Percentiles rank a stretch among this genome's conserved stretches.
Conservation (phyloP, 2,329 filamentous ascomycete species). For the Aspergillus brunneoviolaceus region DNA sequence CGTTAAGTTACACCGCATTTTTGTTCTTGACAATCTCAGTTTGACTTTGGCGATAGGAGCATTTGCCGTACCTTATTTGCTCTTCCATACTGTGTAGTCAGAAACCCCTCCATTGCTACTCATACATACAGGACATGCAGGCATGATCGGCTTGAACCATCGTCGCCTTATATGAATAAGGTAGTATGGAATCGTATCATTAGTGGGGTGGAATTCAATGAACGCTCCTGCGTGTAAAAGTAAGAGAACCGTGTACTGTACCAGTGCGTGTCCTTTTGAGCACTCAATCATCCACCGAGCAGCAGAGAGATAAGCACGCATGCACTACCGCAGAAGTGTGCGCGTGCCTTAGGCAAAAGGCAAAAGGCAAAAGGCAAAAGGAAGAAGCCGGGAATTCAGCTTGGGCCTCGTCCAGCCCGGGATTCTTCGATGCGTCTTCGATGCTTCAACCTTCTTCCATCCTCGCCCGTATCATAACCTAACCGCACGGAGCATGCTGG, state of each 20-base stretch:
- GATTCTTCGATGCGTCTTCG: constrained; percentile 35
- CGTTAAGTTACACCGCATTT: too few relatives aligned
- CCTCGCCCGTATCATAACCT: background rate
- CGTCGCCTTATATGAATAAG: background rate
- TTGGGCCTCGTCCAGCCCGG: constrained; percentile 17
- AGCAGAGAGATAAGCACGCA: background rate
- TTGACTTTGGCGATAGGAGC: constrained; percentile 4
- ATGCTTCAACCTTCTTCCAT: constrained; percentile 20
- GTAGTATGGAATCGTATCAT: background rate
- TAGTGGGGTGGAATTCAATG: background rate
- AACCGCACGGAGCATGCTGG: constrained; percentile 5
- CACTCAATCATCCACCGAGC: too few relatives aligned
- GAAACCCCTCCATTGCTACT: background rate
- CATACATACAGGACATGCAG: background rate
- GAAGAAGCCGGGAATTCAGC: constrained; percentile 1
- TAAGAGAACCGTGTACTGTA: too few relatives aligned
- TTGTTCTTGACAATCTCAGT: background rate
- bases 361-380: too few relatives aligned
- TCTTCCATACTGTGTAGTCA: background rate
- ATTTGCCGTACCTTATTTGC: constrained; percentile 8
- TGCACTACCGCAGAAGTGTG: background rate
- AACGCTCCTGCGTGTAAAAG: background rate
- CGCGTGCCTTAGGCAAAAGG: background rate
- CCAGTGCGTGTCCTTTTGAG: too few relatives aligned
- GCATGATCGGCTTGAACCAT: background rate